Evolutionary conservation across 768 basidiomycete species (phyloP), one percentile per base, ranked within the genome.

Genomic region (Mycena epipterygia): DNA sequence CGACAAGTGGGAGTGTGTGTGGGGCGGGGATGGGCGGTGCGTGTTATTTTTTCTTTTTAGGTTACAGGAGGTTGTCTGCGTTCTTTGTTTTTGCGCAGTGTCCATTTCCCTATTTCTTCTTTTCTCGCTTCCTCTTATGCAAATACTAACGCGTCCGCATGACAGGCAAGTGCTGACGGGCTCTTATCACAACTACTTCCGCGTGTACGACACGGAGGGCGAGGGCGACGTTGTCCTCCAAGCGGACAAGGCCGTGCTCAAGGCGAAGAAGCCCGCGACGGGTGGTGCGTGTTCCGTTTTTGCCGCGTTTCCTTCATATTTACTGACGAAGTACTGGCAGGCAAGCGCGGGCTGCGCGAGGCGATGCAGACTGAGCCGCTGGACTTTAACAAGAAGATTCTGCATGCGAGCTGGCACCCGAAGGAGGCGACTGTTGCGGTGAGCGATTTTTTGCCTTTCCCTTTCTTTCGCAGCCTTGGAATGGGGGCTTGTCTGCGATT

Each of bases 111-210:
- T 23, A 23, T 21, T 23, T 12, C n/a, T n/a, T n/a, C n/a, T 6
- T 21, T 7, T 48, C 21, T 48, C 11, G 13, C 42, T 44, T 48
- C n/a, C 21, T 48, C n/a, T n/a, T n/a, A n/a, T n/a, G n/a, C n/a
- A n/a, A n/a, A n/a, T n/a, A n/a, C n/a, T n/a, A n/a, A 8, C 42
- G 19, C 42, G 14, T 16, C 32, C 7, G 33, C 23, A 13, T 33
- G 35, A 21, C 76, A 99, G 97, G 77, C 92, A 96, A 79, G 95
- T 98, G 62, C 86, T 99, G 66, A 98, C 98, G 9, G 98, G 98
- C 55, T 98, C 97, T 53, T 99, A 99, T 85, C 97, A 98, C 86
- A 99, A 99, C 85, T 98, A 97, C 85, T 97, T 99, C 93, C 95
- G 96, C 80, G 97, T 99, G 89, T 99, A 96, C 83, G 97, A 99